These are phyloP conservation scores for Wickerhamiella infanticola DNA, from an alignment of 1,139 yeast genomes.

Conservation along the genomic window DNA sequence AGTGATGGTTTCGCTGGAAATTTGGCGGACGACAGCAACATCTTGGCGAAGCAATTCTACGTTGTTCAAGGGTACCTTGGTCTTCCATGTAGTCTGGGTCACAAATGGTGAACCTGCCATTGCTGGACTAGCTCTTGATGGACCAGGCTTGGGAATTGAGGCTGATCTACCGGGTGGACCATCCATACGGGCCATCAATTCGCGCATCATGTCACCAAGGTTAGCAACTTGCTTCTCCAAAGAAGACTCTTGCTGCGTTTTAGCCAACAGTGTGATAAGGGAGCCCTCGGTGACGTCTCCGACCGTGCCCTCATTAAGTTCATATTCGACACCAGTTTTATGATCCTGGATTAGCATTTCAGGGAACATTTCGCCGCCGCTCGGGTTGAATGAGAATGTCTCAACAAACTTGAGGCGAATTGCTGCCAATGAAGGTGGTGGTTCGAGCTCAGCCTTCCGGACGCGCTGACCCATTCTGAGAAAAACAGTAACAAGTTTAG, in stretches of 20 bases:
- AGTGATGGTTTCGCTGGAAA: conserved; percentile 34
- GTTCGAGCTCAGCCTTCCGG: conserved; percentile 40
- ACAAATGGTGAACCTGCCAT: neutral
- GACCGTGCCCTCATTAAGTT: conserved; percentile 56
- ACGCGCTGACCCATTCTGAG: conserved; percentile 43
- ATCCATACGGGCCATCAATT: conserved; percentile 12
- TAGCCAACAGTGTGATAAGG: conserved; percentile 40
- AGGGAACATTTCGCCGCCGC: conserved; percentile 51
- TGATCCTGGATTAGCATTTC: conserved; percentile 64
- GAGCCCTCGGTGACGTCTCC: conserved; percentile 46
- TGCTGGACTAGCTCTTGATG: neutral
- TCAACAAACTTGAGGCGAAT: conserved; percentile 67
- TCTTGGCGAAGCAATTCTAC: conserved; percentile 24
- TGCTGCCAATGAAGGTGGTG: conserved; percentile 34
- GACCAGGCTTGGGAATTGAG: neutral
- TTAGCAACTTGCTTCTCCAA: conserved; percentile 23
- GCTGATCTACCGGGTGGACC: neutral
- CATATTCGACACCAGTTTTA: conserved; percentile 47
- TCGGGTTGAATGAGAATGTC: conserved; percentile 68
- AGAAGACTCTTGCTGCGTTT: conserved; percentile 19
- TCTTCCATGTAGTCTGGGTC: neutral
- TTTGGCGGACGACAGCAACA: conserved; percentile 46
- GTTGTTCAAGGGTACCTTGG: neutral
- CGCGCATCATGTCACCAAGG: conserved; percentile 19
- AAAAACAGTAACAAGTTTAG: conserved; percentile 27